These are phyloP conservation scores for Fulvia fulva DNA, from an alignment of 2,329 filamentous ascomycete species.

Conservation along the genomic window DNA sequence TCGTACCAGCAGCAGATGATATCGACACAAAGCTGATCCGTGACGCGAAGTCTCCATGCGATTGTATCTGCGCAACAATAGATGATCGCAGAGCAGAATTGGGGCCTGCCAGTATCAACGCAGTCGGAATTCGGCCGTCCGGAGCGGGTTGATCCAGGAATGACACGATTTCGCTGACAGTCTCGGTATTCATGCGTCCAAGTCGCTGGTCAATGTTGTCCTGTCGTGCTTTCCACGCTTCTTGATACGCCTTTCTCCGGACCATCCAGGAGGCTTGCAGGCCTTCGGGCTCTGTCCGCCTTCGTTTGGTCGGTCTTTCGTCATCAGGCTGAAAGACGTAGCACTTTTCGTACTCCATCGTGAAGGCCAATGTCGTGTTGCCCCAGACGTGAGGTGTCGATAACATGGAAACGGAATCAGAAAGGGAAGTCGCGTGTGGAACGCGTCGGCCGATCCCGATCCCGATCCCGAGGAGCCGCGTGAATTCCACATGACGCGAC, in stretches of 20 bases:
- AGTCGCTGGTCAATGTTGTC: conserved; percentile 55
- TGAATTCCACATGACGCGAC: no score
- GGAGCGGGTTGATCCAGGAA: conserved; percentile 36
- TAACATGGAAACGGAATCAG: not conserved
- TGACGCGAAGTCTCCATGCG: conserved; percentile 32
- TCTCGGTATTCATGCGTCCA: conserved; percentile 38
- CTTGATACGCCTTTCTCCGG: conserved; percentile 58
- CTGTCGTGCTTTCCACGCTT: conserved; percentile 63
- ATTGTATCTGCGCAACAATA: conserved; percentile 66
- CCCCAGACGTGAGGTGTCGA: not conserved
- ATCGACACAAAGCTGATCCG: conserved; percentile 61
- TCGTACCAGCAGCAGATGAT: conserved; percentile 66
- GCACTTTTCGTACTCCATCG: conserved; percentile 49
- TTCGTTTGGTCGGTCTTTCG: conserved; percentile 39
- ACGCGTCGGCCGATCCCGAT: not conserved
- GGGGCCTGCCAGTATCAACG: conserved; percentile 68
- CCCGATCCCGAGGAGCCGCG: not conserved
- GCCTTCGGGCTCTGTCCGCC: conserved; percentile 32
- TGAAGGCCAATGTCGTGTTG: no score
- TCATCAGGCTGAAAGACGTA: conserved; percentile 42
- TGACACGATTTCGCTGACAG: conserved; percentile 35
- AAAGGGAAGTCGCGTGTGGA: not conserved
- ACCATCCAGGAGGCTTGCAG: conserved; percentile 40
- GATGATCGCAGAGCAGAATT: conserved; percentile 72
- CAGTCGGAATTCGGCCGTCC: conserved; percentile 19